These are phyloP conservation scores for Phaeosphaeriaceae sp. DNA, from an alignment of 2,329 filamentous ascomycete species.

Conservation along the genomic window DNA sequence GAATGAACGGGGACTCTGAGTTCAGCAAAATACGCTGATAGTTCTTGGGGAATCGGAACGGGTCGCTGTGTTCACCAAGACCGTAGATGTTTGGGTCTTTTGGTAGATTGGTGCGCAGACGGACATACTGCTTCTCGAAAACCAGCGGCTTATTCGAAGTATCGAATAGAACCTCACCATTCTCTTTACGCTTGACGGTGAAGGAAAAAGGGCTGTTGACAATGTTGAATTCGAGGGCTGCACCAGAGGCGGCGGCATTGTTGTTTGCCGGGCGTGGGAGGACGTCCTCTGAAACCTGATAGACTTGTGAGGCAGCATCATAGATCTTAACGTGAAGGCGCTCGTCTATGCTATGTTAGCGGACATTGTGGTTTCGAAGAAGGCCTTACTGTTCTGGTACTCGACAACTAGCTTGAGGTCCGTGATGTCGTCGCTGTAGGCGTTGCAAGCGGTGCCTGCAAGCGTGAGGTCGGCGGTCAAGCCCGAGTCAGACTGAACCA, in stretches of 20 bases:
- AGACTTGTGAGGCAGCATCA: slow-evolving; percentile 72
- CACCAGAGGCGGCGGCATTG: slow-evolving; percentile 39
- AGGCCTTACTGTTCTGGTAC: slow-evolving; percentile 63
- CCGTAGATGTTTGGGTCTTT: slow-evolving; percentile 76
- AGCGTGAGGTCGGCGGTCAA: slow-evolving; percentile 74
- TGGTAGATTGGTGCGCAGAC: slow-evolving; percentile 74
- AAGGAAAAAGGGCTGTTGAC: slow-evolving; percentile 71
- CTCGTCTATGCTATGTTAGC: slow-evolving; percentile 54
- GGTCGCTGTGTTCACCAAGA: slow-evolving; percentile 77
- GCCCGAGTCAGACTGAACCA: slow-evolving; percentile 59
- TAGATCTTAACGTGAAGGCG: slow-evolving; percentile 79
- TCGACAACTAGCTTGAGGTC: slow-evolving; percentile 66
- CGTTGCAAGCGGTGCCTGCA: slow-evolving; percentile 69
- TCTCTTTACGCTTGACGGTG: slow-evolving; percentile 65
- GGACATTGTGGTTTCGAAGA: background rate
- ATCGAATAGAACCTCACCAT: slow-evolving; percentile 70
- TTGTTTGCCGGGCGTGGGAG: slow-evolving; percentile 65
- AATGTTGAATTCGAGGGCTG: slow-evolving; percentile 63
- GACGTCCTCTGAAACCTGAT: slow-evolving; percentile 75
- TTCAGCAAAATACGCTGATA: slow-evolving; percentile 76
- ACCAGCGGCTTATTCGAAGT: slow-evolving; percentile 71
- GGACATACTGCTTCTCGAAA: slow-evolving; percentile 80
- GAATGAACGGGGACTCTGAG: slow-evolving; percentile 68
- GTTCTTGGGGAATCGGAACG: slow-evolving; percentile 70
- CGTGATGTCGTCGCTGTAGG: slow-evolving; percentile 64